Evolutionary conservation across 2,329 filamentous ascomycete species (phyloP).

Genomic region (Aspergillus sp.): DNA sequence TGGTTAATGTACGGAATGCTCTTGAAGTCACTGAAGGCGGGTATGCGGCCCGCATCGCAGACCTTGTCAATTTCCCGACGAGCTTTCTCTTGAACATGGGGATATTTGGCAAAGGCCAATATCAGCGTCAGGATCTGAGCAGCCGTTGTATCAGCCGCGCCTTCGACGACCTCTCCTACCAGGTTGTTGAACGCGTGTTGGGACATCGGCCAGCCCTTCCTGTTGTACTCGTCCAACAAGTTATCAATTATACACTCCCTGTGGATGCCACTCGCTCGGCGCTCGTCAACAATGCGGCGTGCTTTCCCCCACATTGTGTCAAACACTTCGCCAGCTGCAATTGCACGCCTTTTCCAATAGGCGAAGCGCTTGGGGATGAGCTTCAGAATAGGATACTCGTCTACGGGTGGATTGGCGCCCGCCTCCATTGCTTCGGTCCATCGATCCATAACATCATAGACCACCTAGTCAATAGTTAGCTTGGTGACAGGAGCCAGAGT

Average conservation of each 20-base stretch:
- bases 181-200: slow-evolving; percentile 37
- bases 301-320: slow-evolving; percentile 44
- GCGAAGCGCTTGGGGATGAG: slow-evolving; percentile 47
- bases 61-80: slow-evolving; percentile 57
- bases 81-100: slow-evolving; percentile 50
- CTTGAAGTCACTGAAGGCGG: slow-evolving; percentile 53
- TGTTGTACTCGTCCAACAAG: slow-evolving; percentile 47
- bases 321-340: slow-evolving; percentile 41
- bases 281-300: slow-evolving; percentile 37
- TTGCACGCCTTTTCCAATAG: slow-evolving; percentile 47
- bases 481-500: background rate
- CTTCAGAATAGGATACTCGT: slow-evolving; percentile 51
- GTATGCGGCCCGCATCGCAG: slow-evolving; percentile 53
- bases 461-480: background rate
- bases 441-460: slow-evolving; percentile 1
- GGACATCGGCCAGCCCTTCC: slow-evolving; percentile 30
- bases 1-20: slow-evolving; percentile 58
- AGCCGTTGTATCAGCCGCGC: slow-evolving; percentile 21
- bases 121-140: slow-evolving; percentile 30
- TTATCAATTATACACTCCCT: slow-evolving; percentile 45
- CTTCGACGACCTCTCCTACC: background rate
- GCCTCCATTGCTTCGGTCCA: slow-evolving; percentile 41
- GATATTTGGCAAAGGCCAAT: slow-evolving; percentile 57
- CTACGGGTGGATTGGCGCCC: slow-evolving; percentile 55
- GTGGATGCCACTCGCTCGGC: slow-evolving; percentile 32